Evolutionary conservation across 495 filamentous ascomycete species (phyloP), one percentile per base, ranked within the genome.

Genomic region (Tricharina praecox): DNA sequence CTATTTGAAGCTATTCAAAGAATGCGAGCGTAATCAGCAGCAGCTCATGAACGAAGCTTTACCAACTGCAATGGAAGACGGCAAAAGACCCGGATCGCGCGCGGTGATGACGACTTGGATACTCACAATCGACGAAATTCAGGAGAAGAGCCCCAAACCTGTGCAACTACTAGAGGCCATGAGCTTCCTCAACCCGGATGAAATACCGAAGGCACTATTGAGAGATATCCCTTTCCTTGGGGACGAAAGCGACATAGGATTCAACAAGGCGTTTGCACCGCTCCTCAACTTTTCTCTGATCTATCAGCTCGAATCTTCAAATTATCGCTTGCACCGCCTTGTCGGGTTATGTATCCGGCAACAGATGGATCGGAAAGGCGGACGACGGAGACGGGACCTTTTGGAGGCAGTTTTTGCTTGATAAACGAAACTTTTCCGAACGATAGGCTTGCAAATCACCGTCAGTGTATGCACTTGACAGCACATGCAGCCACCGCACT

Each of bases 101-200:
- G 37, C 44, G 45, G 44, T 47, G 28, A 56, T 52, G 48, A 52
- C 43, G 34, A 48, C 48, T 49, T 50, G 48, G 56, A 50, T 51
- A 57, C 54, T 54, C 53, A 54, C 49, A 34, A 45, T 33, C 7
- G 43, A 46, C 16, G 15, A 33, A 34, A 46, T 46, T 4, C 16
- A 34, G 20, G 15, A 15, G 3, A 21, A 30, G 20, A 34, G 23
- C 18, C 28, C 43, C 23, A 7, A 23, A 3, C 9, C 43, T 33
- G 11, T 46, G 15, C 18, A 33, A 13, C 16, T 46, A 8, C 18
- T 46, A n/a, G 9, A 46, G 43, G 15, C 33, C 4, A 30, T 46
- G 23, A 46, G 43, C 23, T 19, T 46, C n/a, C 16, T 46, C 18
- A 18, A 19, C 28, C 24, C 43, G 4, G 43, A 46, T 4, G 23